These are phyloP conservation scores for Cytospora chrysosperma DNA, from an alignment of 2,329 filamentous ascomycete species.

Conservation along the genomic window DNA sequence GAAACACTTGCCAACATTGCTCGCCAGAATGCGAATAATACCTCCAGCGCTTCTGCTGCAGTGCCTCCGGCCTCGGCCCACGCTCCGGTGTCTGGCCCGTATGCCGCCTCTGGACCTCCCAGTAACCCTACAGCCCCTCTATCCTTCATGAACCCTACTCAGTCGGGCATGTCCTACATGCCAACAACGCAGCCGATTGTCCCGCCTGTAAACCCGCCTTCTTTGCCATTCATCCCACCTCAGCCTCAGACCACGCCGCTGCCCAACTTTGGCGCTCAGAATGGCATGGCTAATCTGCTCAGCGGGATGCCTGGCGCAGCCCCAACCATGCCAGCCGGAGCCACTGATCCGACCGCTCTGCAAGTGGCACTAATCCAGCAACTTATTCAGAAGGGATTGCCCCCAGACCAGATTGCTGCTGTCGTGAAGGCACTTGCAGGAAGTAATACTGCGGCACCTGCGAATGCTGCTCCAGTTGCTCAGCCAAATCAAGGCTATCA, in stretches of 20 bases:
- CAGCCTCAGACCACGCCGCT: slow-evolving; percentile 34
- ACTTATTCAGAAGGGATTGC: slow-evolving; percentile 71
- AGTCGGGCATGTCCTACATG: slow-evolving; percentile 30
- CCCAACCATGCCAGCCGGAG: slow-evolving; percentile 37
- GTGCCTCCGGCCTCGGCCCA: slow-evolving; percentile 33
- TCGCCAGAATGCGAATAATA: slow-evolving; percentile 63
- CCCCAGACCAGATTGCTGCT: slow-evolving; percentile 71
- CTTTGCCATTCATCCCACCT: slow-evolving; percentile 36
- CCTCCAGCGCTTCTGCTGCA: slow-evolving; percentile 38
- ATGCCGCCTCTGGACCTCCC: slow-evolving; percentile 29
- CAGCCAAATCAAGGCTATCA: slow-evolving; percentile 44
- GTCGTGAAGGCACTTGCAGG: slow-evolving; percentile 55
- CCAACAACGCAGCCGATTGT: slow-evolving; percentile 43
- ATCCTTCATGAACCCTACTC: slow-evolving; percentile 26
- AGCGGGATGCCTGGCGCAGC: slow-evolving; percentile 37
- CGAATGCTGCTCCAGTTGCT: slow-evolving; percentile 37
- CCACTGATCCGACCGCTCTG: slow-evolving; percentile 55
- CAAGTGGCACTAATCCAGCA: slow-evolving; percentile 75
- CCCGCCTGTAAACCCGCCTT: slow-evolving; percentile 59
- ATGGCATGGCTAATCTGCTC: slow-evolving; percentile 38
- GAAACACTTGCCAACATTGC: slow-evolving; percentile 79
- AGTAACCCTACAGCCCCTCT: slow-evolving; percentile 30
- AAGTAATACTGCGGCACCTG: slow-evolving; percentile 33
- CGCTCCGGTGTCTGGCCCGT: slow-evolving; percentile 31
- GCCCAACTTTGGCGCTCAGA: slow-evolving; percentile 29